A percentile compares a stretch with the other conserved stretches of the same genome.
Conservation (phyloP, 2,329 filamentous ascomycete species). For the Sporothrix curviconia region DNA sequence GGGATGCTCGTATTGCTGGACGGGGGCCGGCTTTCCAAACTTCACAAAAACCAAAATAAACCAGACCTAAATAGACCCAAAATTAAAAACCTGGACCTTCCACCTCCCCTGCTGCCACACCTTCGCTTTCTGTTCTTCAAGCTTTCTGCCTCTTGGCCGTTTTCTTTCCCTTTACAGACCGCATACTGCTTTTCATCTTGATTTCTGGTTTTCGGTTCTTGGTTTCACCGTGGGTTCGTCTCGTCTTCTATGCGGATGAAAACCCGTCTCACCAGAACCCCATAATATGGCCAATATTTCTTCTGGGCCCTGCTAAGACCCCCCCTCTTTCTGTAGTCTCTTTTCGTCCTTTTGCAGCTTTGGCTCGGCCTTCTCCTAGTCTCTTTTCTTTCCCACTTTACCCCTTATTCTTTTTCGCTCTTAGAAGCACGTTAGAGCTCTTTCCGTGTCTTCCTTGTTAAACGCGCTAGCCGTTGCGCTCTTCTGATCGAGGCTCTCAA, state of each 20-base stretch:
- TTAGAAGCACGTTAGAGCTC: no score
- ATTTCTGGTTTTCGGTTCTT: background rate
- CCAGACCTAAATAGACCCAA: no score
- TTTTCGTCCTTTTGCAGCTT: constrained; percentile 2
- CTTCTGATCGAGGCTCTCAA: no score
- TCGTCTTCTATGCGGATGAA: background rate
- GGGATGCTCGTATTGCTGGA: no score
- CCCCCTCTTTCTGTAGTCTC: background rate
- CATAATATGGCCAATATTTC: no score
- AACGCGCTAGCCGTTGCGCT: no score
- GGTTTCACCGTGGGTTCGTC: background rate
- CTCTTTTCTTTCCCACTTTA: background rate
- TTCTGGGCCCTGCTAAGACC: background rate
- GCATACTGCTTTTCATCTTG: background rate
- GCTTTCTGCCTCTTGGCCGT: no score
- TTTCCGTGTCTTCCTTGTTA: no score
- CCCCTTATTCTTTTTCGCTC: background rate
- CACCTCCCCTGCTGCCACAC: background rate
- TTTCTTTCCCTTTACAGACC: no score
- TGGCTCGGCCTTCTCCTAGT: background rate
- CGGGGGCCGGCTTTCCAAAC: no score
- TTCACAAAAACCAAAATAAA: no score
- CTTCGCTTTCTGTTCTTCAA: background rate
- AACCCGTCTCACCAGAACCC: no score
- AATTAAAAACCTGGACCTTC: background rate